Conservation (phyloP, 305 asterid species). For the Solanum hybrid region DNA sequence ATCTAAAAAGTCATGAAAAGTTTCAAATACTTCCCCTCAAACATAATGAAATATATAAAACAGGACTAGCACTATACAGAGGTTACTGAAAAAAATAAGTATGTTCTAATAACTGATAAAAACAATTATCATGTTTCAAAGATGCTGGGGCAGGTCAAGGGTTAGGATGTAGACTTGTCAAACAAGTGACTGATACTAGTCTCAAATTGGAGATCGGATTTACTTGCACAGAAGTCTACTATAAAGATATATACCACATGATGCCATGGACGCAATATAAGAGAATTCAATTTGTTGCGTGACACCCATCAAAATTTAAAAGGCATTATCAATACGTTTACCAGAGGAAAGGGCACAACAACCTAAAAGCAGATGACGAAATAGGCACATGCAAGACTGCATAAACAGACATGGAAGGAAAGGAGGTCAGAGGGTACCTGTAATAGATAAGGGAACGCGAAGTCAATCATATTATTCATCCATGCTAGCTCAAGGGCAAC, state of each 20-base stretch:
- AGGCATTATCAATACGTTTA: background rate
- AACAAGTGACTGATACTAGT: background rate
- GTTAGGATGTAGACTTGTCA: background rate
- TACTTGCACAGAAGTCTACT: background rate
- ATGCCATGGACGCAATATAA: background rate
- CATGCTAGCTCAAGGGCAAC: conserved; percentile 98
- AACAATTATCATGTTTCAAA: background rate
- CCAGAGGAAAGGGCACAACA: background rate
- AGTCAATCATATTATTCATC: conserved; percentile 93
- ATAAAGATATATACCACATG: background rate
- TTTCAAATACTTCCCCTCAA: background rate
- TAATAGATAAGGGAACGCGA: conserved; percentile 89
- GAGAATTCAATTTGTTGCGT: background rate
- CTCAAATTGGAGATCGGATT: background rate
- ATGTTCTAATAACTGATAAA: background rate
- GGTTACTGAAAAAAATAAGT: background rate
- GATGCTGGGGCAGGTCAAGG: background rate
- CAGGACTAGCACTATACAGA: background rate
- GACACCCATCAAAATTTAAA: background rate
- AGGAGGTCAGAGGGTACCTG: conserved; percentile 42
- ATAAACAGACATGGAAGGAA: background rate
- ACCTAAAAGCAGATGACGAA: background rate
- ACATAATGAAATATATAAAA: background rate
- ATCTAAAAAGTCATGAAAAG: background rate
- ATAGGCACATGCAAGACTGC: background rate